Base-by-base conservation (phyloP, 169 alveolate species). In the Fabrea salina region DNA sequence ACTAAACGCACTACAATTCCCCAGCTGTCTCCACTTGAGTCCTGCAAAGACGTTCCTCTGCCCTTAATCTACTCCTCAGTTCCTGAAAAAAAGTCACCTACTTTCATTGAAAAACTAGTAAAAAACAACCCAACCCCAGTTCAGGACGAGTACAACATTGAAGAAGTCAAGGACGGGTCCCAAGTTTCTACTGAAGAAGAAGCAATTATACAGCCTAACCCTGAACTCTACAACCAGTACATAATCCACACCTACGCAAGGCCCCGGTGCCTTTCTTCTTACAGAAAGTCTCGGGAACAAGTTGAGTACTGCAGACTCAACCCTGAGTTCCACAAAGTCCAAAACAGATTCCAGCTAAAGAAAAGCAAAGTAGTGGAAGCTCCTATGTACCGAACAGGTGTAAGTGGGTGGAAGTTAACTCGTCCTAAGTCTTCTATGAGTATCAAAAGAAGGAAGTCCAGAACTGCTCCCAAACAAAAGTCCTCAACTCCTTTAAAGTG, bases 1-100 rank as follows among this genome's bases (percentile, higher is more conserved):
- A 57, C 84, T 2, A 79, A 84, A 37, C 76, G 84, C 61, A 51
- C 64, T 0, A 83, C 84, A 16, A 58, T 84, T 16, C 80, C 79
- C 19, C 67, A 47, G 37, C 67, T 47, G 19, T 47, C 59, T 27
- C 49, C 79, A 4, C 5, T 70, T 5, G 79, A 70, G 4, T 22
- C 79, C 2, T 70, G 67, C 49, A 70, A 70, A 70, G 66, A 70
- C 49, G 44, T 47, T 4, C 79, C 79, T 22, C 8, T 70, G 7
- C 39, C 67, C n/a, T 19, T 50, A 35, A 70, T 70, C 32, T 22
- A 70, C 35, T 19, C 43, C 5, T 19, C 59, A 5, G 30, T n/a
- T 19, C 13, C 13, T 43, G 67, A 35, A 16, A 66, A 33, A 66
- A 43, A 30, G 40, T 32, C 54, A n/a, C 32, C 79, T 47, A 41